phyloP scores from a whole-genome alignment of 176 grass and related monocot species.

The Tuctoria greenei region DNA sequence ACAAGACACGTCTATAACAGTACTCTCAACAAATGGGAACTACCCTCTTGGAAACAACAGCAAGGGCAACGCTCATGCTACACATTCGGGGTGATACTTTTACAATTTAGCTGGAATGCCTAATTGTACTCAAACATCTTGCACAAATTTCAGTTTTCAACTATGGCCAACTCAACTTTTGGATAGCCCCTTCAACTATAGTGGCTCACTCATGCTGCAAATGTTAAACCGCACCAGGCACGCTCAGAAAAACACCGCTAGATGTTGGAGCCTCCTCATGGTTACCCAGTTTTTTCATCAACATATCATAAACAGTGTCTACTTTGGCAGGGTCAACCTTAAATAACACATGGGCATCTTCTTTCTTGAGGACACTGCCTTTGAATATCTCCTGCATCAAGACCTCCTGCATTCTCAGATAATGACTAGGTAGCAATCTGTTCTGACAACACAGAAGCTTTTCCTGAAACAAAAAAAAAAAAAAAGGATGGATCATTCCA shows the following conservation, averaged over 20 bases:
- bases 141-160: constrained; percentile 24
- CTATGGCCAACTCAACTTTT: constrained; percentile 28
- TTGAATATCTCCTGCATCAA: constrained; percentile 85
- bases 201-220: neutral
- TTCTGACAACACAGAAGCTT: constrained; percentile 73
- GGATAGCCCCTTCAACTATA: neutral
- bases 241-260: constrained; percentile 29
- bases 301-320: constrained; percentile 82
- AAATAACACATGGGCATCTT: constrained; percentile 78
- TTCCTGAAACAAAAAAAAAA: constrained; percentile 65
- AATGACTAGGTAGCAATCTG: constrained; percentile 76
- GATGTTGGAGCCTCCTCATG: constrained; percentile 50
- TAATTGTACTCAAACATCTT: constrained; percentile 37
- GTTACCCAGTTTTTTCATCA: constrained; percentile 80
- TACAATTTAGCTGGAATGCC: constrained; percentile 44
- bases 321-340: constrained; percentile 86
- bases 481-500: neutral
- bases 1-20: constrained; percentile 11
- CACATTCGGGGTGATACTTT: constrained; percentile 38
- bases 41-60: constrained; percentile 34
- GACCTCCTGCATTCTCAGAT: constrained; percentile 84
- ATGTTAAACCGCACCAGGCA: constrained; percentile 20
- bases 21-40: constrained; percentile 19
- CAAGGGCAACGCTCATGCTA: constrained; percentile 43
- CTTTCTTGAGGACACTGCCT: constrained; percentile 75